A percentile compares a stretch with the other conserved stretches of the same genome.
These are phyloP conservation scores for Xylaria sp. DNA, from an alignment of 2,329 filamentous ascomycete species.

Conservation along the genomic window DNA sequence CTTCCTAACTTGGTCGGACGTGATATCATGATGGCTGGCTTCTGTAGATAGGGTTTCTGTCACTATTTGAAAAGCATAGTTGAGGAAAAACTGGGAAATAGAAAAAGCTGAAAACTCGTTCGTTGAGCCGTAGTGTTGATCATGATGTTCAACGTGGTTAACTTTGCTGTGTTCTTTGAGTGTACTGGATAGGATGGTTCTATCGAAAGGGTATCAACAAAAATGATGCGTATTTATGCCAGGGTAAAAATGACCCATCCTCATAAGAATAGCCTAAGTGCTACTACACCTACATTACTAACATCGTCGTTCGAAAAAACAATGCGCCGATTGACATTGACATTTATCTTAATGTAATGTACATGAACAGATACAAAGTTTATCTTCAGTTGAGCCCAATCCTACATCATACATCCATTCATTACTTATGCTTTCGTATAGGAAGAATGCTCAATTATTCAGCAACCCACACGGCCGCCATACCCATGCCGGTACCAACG, in stretches of 20 bases:
- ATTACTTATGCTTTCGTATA: conserved; percentile 5
- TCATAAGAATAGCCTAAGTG: too few relatives aligned
- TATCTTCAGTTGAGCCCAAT: conserved; percentile 7
- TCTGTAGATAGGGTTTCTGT: background rate
- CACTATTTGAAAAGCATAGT: background rate
- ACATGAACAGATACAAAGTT: conserved; percentile 6
- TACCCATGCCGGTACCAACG: conserved; percentile 95
- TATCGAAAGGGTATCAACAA: too few relatives aligned
- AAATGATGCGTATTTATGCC: too few relatives aligned
- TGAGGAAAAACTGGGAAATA: background rate
- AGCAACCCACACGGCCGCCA: conserved; percentile 96
- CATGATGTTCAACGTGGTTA: too few relatives aligned
- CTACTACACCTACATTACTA: too few relatives aligned
- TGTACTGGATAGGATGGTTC: too few relatives aligned
- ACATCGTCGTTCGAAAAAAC: too few relatives aligned
- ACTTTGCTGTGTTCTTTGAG: too few relatives aligned
- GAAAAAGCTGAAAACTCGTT: too few relatives aligned
- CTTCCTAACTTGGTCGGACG: background rate
- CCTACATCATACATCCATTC: conserved; percentile 15
- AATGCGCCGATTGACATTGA: too few relatives aligned
- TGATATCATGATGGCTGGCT: background rate
- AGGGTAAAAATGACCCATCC: too few relatives aligned
- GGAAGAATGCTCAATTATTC: conserved; percentile 68
- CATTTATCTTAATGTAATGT: conserved; percentile 12
- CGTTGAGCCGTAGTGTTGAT: too few relatives aligned